phyloP scores from a whole-genome alignment of 306 rosid genomes.

The Potentilla sterilis region DNA sequence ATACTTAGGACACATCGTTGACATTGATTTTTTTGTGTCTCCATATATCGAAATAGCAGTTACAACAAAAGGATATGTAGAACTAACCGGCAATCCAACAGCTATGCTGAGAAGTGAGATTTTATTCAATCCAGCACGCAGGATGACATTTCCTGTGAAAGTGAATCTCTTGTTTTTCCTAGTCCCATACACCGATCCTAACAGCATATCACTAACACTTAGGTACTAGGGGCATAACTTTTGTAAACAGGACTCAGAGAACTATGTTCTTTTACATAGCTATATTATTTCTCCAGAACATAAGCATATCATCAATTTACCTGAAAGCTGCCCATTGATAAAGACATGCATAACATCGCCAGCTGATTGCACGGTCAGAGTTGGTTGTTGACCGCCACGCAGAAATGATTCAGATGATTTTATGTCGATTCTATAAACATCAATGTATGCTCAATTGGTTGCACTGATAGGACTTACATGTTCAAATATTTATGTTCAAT shows the following conservation, averaged over 20 bases:
- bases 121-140: conserved; percentile 43
- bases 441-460: conserved; percentile 4
- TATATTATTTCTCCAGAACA: neutral
- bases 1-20: neutral
- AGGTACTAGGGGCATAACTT: neutral
- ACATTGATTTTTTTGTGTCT: neutral
- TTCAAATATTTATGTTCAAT: neutral
- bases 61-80: neutral
- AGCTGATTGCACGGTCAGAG: conserved; percentile 61
- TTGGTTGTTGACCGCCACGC: conserved; percentile 49
- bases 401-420: conserved; percentile 58
- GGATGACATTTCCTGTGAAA: conserved; percentile 35
- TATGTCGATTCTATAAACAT: conserved; percentile 55
- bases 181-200: conserved; percentile 72
- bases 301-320: conserved; percentile 31
- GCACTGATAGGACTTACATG: neutral
- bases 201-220: conserved; percentile 7
- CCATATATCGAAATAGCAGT: neutral
- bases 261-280: neutral
- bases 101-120: conserved; percentile 45
- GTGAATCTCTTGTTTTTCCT: conserved; percentile 53
- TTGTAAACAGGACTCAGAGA: neutral
- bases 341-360: conserved; percentile 80
- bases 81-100: conserved; percentile 48
- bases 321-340: conserved; percentile 65